Percentiles rank a stretch among this genome's conserved stretches.
Evolutionary conservation across 1,284 basidiomycete genomes (phyloP).

Genomic region (Inonotus obliquus): DNA sequence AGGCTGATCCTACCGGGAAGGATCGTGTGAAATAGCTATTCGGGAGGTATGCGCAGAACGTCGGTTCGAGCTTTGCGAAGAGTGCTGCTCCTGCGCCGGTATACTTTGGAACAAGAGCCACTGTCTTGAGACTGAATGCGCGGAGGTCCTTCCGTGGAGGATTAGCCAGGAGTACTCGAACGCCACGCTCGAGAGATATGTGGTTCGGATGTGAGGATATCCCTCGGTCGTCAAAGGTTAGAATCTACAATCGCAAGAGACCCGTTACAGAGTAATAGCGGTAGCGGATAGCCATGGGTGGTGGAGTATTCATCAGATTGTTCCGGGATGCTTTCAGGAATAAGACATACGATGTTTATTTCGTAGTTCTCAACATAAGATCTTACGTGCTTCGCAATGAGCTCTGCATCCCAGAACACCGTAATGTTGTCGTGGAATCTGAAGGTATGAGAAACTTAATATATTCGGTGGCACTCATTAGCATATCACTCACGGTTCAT

Average conservation of each 20-base stretch:
- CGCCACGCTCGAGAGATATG: slow-evolving; percentile 63
- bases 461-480: background rate
- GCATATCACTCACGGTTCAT: slow-evolving; percentile 60
- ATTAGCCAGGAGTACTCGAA: slow-evolving; percentile 35
- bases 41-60: slow-evolving; percentile 13
- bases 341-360: slow-evolving; percentile 57
- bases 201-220: slow-evolving; percentile 92
- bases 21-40: background rate
- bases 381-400: slow-evolving; percentile 57
- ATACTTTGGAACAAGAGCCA: slow-evolving; percentile 58
- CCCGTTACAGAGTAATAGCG: too few species aligned
- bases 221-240: slow-evolving; percentile 86
- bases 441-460: background rate
- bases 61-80: slow-evolving; percentile 41
- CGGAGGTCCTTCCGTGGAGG: slow-evolving; percentile 27
- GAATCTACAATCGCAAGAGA: slow-evolving; percentile 51
- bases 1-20: background rate
- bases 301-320: background rate
- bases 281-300: background rate
- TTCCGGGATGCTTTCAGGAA: slow-evolving; percentile 5
- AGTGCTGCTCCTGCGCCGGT: slow-evolving; percentile 44
- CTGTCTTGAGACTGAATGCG: slow-evolving; percentile 59
- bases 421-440: slow-evolving; percentile 74
- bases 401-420: slow-evolving; percentile 55
- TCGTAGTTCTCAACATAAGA: slow-evolving; percentile 54